phyloP scores from a whole-genome alignment of 2,329 filamentous ascomycete genomes.

The Proliferodiscus dingleyae region DNA sequence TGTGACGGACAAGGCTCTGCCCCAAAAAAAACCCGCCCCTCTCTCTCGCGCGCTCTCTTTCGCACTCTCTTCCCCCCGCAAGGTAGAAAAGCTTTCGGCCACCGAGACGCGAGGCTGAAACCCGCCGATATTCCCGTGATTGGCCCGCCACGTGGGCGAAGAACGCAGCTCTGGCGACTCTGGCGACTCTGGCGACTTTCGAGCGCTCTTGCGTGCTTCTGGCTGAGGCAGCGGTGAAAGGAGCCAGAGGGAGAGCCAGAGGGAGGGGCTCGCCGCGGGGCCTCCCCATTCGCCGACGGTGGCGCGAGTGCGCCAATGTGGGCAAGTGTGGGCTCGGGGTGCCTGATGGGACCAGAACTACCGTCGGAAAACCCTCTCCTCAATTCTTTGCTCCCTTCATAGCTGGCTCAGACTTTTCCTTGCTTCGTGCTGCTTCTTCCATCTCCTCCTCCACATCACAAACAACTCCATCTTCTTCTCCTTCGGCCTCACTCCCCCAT shows the following conservation, averaged over 20 bases:
- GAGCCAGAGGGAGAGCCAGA: no score
- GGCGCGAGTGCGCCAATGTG: neutral
- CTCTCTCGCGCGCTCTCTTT: no score
- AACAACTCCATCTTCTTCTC: neutral
- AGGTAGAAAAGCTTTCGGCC: neutral
- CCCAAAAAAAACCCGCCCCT: neutral
- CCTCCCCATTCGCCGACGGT: neutral
- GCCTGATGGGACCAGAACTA: neutral
- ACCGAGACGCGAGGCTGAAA: neutral
- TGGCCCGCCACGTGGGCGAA: neutral
- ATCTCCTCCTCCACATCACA: constrained; percentile 1
- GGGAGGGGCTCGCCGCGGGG: neutral
- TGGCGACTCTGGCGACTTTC: neutral
- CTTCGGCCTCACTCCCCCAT: constrained; percentile 2
- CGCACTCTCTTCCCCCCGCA: no score
- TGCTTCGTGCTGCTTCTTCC: constrained; percentile 1
- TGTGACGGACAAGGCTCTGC: neutral
- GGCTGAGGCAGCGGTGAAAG: neutral
- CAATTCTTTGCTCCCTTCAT: neutral
- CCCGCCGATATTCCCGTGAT: constrained; percentile 1
- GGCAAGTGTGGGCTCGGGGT: neutral
- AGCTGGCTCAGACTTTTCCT: neutral
- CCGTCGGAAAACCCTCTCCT: neutral
- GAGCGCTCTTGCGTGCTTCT: neutral
- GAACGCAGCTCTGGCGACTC: neutral